These are phyloP conservation scores for Debaryomyces nepalensis DNA, from an alignment of 1,139 yeast species.

Conservation along the genomic window DNA sequence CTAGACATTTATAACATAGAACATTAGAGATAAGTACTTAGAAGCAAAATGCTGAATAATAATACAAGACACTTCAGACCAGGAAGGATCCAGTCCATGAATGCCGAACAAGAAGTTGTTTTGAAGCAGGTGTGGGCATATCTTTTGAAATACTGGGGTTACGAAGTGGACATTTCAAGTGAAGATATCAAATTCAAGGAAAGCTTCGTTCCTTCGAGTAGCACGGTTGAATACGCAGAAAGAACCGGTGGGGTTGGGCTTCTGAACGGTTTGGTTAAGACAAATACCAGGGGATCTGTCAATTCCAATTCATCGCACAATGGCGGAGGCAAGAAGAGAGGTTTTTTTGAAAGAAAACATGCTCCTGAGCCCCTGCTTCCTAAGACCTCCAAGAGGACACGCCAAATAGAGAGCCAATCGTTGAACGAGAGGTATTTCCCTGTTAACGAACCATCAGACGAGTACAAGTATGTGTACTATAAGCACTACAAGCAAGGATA, in stretches of 20 bases:
- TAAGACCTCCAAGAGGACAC: slow-evolving; percentile 31
- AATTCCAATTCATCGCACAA: slow-evolving; percentile 34
- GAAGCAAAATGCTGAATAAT: background rate
- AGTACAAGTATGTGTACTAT: slow-evolving; percentile 27
- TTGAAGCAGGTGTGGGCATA: slow-evolving; percentile 51
- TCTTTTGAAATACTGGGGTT: slow-evolving; percentile 43
- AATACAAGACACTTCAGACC: slow-evolving; percentile 29
- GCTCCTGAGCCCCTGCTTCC: slow-evolving; percentile 20
- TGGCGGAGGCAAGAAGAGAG: slow-evolving; percentile 27
- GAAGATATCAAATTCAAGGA: slow-evolving; percentile 39
- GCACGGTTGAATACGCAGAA: slow-evolving; percentile 14
- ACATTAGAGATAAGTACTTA: background rate
- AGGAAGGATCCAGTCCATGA: slow-evolving; percentile 47
- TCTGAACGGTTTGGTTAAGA: slow-evolving; percentile 30
- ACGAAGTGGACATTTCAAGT: slow-evolving; percentile 35
- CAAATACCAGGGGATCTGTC: slow-evolving; percentile 34
- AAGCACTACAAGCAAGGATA: slow-evolving; percentile 30
- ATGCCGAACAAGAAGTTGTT: slow-evolving; percentile 45
- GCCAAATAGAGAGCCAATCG: slow-evolving; percentile 36
- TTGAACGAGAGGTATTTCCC: slow-evolving; percentile 35
- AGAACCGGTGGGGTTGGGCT: slow-evolving; percentile 27
- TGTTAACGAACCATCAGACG: slow-evolving; percentile 30
- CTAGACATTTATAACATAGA: background rate
- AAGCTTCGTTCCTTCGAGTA: slow-evolving; percentile 38
- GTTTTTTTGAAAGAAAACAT: slow-evolving; percentile 24